Base-by-base conservation (phyloP, 2,329 filamentous ascomycete genomes). In the Aspergillus fructus region DNA sequence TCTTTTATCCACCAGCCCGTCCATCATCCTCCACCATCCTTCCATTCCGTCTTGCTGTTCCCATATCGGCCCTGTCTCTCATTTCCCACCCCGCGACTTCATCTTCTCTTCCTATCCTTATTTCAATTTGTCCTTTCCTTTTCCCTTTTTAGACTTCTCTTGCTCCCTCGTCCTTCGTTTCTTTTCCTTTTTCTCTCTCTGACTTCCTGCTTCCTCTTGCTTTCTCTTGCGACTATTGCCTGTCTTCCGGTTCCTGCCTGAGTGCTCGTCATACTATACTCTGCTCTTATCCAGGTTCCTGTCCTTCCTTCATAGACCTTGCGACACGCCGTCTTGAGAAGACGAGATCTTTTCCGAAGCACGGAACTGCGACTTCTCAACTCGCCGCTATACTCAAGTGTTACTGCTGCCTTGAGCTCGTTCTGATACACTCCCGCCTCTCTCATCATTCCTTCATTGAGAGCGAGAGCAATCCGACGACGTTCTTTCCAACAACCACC, bases 11-110 rank as follows among this genome's bases (percentile, higher is more conserved):
- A 72, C 27, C 66, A 61, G 60, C 60, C n/a, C 12, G 24, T 43
- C 39, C 40, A 42, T 42, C 37, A 21, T 19, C 39, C 24, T 43
- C 61, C 64, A 62, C 64, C 59, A 55, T 62, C 59, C 56, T 60
- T 55, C 61, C 62, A 62, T 66, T 58, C 62, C 21, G 41, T 24
- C 62, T 58, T 60, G 57, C 59, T 60, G 57, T 61, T 66, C 60
- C 62, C 65, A 66, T 66, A 68, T 66, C 63, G 60, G 63, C 62
- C 64, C 64, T 66, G 65, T 73, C 67, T 72, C 68, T 71, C 71
- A 59, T 66, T 69, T 66, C 67, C 68, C 68, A 63, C 67, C 68
- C 65, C 67, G 60, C 64, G 62, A 64, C 64, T 64, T 66, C 61
- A 66, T 62, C 63, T 64, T 62, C 68, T 65, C 66, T 67, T 66